phyloP scores from a whole-genome alignment of 208 protist genomes.

The Leishmania tarentolae region DNA sequence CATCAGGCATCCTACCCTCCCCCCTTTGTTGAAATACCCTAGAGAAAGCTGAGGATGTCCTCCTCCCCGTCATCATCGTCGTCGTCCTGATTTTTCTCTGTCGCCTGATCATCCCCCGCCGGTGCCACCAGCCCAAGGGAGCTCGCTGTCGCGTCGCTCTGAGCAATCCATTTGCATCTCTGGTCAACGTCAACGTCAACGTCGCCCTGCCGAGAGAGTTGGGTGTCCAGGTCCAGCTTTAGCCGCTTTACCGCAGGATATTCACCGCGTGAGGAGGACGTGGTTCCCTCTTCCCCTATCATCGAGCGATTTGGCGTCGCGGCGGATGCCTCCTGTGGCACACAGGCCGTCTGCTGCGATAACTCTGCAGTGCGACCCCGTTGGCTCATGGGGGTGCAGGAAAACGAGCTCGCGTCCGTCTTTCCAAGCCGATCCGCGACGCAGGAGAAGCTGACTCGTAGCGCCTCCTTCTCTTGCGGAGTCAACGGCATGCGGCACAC shows the following conservation, averaged over 20 bases:
- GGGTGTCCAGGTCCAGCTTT: conserved; percentile 11
- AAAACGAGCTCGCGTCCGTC: conserved; percentile 24
- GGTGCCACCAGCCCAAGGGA: conserved; percentile 1
- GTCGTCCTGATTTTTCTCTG: neutral
- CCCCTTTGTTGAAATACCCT: neutral
- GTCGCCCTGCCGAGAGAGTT: neutral
- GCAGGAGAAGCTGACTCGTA: conserved; percentile 16
- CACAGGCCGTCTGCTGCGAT: conserved; percentile 11
- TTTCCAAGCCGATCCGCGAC: conserved; percentile 21
- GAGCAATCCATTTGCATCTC: neutral
- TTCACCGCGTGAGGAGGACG: neutral
- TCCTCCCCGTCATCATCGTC: conserved; percentile 12
- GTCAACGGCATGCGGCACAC: conserved; percentile 41
- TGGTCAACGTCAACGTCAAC: neutral
- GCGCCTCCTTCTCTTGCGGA: conserved; percentile 17
- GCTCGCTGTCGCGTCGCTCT: conserved; percentile 4
- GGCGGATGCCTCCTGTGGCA: neutral
- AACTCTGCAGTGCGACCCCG: neutral
- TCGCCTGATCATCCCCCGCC: neutral
- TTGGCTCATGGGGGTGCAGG: conserved; percentile 18
- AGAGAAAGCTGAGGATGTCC: conserved; percentile 8
- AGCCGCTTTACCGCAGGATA: conserved; percentile 25
- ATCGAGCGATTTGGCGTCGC: neutral
- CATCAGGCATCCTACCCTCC: neutral
- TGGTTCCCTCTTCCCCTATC: neutral